Evolutionary conservation across 371 early-diverging fungal species (phyloP).

Genomic region (Syncephalastrum sp.): DNA sequence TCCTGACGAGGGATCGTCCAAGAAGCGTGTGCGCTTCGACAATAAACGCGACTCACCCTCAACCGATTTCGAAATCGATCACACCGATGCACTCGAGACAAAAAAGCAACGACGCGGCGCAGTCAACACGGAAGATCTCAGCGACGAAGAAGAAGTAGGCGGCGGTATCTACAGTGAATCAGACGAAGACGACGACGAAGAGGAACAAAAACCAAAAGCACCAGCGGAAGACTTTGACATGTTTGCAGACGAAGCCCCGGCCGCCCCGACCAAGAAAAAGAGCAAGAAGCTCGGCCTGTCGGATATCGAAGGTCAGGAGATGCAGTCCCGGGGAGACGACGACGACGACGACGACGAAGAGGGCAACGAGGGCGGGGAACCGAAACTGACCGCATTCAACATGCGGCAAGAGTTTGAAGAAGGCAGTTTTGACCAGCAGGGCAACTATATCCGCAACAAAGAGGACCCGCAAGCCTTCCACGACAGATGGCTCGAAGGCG

Average conservation of each 20-base stretch:
- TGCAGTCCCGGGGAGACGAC: conserved; percentile 37
- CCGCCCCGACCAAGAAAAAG: conserved; percentile 13
- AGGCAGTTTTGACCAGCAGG: conserved; percentile 80
- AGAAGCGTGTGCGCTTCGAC: conserved; percentile 43
- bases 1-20: conserved; percentile 14
- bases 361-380: conserved; percentile 39
- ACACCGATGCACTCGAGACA: conserved; percentile 45
- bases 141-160: conserved; percentile 57
- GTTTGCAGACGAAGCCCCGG: conserved; percentile 48
- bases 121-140: conserved; percentile 51
- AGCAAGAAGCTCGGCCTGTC: conserved; percentile 25
- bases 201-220: conserved; percentile 17
- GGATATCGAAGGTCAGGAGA: conserved; percentile 59
- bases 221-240: conserved; percentile 58
- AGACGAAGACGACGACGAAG: conserved; percentile 33
- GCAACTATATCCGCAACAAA: conserved; percentile 80
- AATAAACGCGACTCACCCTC: conserved; percentile 13
- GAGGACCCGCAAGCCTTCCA: conserved; percentile 83
- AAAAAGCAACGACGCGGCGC: conserved; percentile 52
- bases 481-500: conserved; percentile 86
- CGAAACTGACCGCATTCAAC: conserved; percentile 81
- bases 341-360: conserved; percentile 46
- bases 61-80: conserved; percentile 46
- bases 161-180: conserved; percentile 48
- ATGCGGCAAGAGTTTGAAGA: conserved; percentile 88